These are phyloP conservation scores for Pleurotus tuoliensis DNA, from an alignment of 768 basidiomycete species.

Conservation along the genomic window DNA sequence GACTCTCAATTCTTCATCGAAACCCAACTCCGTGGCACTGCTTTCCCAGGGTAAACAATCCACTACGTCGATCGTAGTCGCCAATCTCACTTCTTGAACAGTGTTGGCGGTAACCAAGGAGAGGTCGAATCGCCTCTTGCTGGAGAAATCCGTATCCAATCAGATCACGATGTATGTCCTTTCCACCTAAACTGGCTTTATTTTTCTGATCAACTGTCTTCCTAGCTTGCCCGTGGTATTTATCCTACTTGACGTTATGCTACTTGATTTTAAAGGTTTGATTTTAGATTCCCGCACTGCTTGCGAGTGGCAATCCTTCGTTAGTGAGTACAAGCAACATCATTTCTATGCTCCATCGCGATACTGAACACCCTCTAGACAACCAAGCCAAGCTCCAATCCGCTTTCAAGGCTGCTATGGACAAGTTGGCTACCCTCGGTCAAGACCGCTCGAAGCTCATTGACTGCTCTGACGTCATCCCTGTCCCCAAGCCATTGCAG, in stretches of 20 bases:
- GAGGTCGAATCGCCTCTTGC: conserved; percentile 13
- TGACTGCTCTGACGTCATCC: conserved; percentile 19
- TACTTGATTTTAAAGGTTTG: conserved; percentile 7
- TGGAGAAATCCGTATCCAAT: conserved; percentile 16
- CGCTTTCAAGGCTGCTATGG: conserved; percentile 26
- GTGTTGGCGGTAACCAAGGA: conserved; percentile 18
- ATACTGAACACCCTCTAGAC: conserved; percentile 5
- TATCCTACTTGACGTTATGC: neutral
- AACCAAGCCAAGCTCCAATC: conserved; percentile 18
- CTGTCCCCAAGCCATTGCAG: conserved; percentile 12
- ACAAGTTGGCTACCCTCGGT: conserved; percentile 27
- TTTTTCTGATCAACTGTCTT: neutral
- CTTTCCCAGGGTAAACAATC: conserved; percentile 20
- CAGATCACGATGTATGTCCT: conserved; percentile 12
- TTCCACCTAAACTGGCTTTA: neutral
- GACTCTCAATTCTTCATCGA: conserved; percentile 32
- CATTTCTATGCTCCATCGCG: neutral
- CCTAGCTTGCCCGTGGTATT: conserved; percentile 16
- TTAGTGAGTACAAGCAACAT: conserved; percentile 13
- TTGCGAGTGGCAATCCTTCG: conserved; percentile 32
- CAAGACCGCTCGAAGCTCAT: conserved; percentile 17
- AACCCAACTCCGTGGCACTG: conserved; percentile 22
- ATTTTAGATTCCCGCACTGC: conserved; percentile 28
- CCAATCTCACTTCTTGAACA: conserved; percentile 15
- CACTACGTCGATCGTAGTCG: neutral